These are phyloP conservation scores for Colletotrichum sp. DNA, from an alignment of 2,329 filamentous ascomycete genomes.

Conservation along the genomic window DNA sequence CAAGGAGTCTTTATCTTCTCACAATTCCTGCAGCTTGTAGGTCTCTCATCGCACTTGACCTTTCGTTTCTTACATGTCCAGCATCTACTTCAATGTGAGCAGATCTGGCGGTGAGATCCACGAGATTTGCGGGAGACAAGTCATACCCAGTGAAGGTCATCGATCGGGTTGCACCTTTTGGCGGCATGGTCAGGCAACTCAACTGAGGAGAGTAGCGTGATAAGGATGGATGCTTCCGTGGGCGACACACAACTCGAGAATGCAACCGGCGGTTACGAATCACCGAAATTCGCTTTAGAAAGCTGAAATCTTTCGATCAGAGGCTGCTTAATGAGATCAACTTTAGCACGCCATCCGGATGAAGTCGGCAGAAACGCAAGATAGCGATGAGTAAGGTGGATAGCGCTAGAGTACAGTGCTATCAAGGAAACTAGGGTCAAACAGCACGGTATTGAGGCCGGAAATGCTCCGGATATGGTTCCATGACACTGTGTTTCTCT, in stretches of 20 bases:
- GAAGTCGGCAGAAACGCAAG: neutral
- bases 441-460: neutral
- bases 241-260: rapidly evolving
- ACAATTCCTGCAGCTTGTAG: neutral
- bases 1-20: neutral
- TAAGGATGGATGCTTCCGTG: neutral
- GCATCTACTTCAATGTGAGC: neutral
- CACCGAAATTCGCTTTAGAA: neutral
- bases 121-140: neutral
- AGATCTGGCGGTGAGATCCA: neutral
- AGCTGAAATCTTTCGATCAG: neutral
- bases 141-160: neutral
- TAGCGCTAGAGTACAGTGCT: rapidly evolving
- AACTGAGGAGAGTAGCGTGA: neutral
- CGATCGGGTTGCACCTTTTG: neutral
- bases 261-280: rapidly evolving
- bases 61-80: slow-evolving; percentile 8
- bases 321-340: neutral
- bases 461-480: neutral
- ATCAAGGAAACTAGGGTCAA: rapidly evolving
- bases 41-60: neutral
- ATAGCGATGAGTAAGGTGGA: neutral
- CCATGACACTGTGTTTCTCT: neutral
- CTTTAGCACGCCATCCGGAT: neutral
- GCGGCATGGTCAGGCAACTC: neutral